A percentile compares a stretch with the other conserved stretches of the same genome.
Evolutionary conservation across 1,284 basidiomycete species (phyloP).

Genomic region (Cryptococcus jaspeensis): DNA sequence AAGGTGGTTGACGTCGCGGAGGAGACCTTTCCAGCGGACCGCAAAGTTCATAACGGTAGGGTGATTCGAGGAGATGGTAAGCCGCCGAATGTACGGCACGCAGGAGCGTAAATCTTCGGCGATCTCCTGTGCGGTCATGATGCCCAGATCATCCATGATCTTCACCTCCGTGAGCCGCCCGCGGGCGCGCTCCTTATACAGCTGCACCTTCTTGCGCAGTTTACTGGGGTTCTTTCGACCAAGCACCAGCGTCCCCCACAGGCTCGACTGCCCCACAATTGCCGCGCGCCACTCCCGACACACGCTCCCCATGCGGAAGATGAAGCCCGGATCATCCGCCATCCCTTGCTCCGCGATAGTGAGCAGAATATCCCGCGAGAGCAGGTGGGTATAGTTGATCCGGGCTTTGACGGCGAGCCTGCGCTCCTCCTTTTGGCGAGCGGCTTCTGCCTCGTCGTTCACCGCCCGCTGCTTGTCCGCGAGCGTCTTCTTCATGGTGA

Average conservation of each 20-base stretch:
- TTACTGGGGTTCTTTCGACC: slow-evolving; percentile 9
- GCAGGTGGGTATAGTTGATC: slow-evolving; percentile 30
- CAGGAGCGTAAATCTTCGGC: slow-evolving; percentile 4
- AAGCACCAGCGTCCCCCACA: slow-evolving; percentile 31
- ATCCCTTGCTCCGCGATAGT: slow-evolving; percentile 28
- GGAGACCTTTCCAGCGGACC: slow-evolving; percentile 2
- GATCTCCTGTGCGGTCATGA: slow-evolving; percentile 4
- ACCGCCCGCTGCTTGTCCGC: slow-evolving; percentile 1
- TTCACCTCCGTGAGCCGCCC: slow-evolving; percentile 18
- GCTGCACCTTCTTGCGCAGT: slow-evolving; percentile 15
- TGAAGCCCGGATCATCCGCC: slow-evolving; percentile 19
- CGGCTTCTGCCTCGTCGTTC: slow-evolving; percentile 5
- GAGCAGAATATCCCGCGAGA: slow-evolving; percentile 33
- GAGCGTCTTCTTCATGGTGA: slow-evolving; percentile 13
- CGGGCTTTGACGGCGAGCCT: slow-evolving; percentile 4
- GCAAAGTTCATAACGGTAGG: too few relatives aligned
- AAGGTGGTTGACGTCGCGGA: neutral
- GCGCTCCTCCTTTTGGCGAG: neutral
- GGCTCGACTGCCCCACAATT: slow-evolving; percentile 12
- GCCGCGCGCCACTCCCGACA: slow-evolving; percentile 31
- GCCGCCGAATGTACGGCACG: slow-evolving; percentile 1
- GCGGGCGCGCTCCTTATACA: slow-evolving; percentile 23
- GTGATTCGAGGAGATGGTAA: slow-evolving; percentile 4
- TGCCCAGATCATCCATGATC: slow-evolving; percentile 10
- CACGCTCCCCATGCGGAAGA: slow-evolving; percentile 31